Base-by-base conservation (phyloP, 1,139 yeast species). In the Geotrichum candidum region DNA sequence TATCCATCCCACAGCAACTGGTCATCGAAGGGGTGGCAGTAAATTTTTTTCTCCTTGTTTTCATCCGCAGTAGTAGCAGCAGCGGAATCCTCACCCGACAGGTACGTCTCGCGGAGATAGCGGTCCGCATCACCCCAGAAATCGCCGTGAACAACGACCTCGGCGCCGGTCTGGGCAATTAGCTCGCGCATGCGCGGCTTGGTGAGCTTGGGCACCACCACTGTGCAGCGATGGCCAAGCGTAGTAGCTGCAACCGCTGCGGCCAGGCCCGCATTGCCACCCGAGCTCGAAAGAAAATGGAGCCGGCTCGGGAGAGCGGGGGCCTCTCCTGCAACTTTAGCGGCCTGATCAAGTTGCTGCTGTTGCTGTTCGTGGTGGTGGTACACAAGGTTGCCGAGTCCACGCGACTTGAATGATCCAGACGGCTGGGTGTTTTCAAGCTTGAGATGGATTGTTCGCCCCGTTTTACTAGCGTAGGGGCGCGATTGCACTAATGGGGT, bases 181-280 rank as follows among this genome's bases (percentile, higher is more conserved):
- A 80, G 77, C 13, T 73, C 72, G 7, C 73, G 68, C 78, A 81
- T 80, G 53, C 74, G 71, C 3, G 61, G 65, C 57, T 79, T 77
- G 3, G 88, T 78, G 5, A 77, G 72, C 0, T 66, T 73, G 0
- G 92, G 92, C 6, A 87, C 82, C 0, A 85, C 89, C 7, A 87
- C 90, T 0, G 88, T 84, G 66, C 91, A 85, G 11, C 79, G 77
- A 9, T 81, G 71, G 1, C 77, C 76, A 64, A 79, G 77, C 60
- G 71, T 73, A 48, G 70, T 72, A 3, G 87, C 82, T 53, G 88
- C 84, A 59, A 80, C 80, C 0, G 90, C 90, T 1, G 89, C 89
- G 0, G 92, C 92, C 57, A 85, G 76, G 0, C 94, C 94, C 0
- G 94, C 94, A 70, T 87, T 87, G 0, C 94, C 94, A 13, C 92